Evolutionary conservation across 805 yeast genomes (phyloP), one percentile per base, ranked within the genome.

Genomic region (Wickerhamomyces chambardii): DNA sequence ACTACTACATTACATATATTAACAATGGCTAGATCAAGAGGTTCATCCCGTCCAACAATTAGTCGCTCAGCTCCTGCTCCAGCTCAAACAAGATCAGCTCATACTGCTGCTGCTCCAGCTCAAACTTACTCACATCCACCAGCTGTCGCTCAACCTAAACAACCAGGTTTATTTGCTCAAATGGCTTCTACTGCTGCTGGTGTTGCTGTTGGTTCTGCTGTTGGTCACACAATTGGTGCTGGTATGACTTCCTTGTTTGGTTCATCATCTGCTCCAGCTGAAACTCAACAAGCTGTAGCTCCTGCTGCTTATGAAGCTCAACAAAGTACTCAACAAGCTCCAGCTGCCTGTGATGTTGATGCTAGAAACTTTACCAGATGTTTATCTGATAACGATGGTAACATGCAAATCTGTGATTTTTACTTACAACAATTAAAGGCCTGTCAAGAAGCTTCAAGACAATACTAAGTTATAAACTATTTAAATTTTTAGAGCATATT

Each of bases 121-220:
- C 72, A 67, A 43, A 63, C 68, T n/a, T 54, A 59, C 43, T 50
- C 78, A 44, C 73, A 73, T 53, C 77, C 72, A 55, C 70, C 73
- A 56, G 66, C 73, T 54, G 61, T 72, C 11, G 37, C 44, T 21
- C 80, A 68, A 54, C 72, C 75, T 29, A 55, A 52, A 48, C 75
- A 70, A 50, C 97, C 97, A 32, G 97, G 97, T 51, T 51, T 90
- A 57, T 89, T 90, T 53, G 84, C 90, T 40, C 95, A 92, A 66
- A 92, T 92, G 98, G 97, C 97, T 28, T 71, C 95, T 32, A 92
- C 98, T 33, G 98, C 98, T 37, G 98, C 97, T 33, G 98, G 98
- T 78, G 98, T 92, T 31, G 98, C 97, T 36, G 97, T 92, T 38
- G 98, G 98, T 52, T 85, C 96, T 35, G 81, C 97, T 42, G 79